phyloP scores from a whole-genome alignment of 2,329 filamentous ascomycete species.

The Allantophomopsis lycopodina region DNA sequence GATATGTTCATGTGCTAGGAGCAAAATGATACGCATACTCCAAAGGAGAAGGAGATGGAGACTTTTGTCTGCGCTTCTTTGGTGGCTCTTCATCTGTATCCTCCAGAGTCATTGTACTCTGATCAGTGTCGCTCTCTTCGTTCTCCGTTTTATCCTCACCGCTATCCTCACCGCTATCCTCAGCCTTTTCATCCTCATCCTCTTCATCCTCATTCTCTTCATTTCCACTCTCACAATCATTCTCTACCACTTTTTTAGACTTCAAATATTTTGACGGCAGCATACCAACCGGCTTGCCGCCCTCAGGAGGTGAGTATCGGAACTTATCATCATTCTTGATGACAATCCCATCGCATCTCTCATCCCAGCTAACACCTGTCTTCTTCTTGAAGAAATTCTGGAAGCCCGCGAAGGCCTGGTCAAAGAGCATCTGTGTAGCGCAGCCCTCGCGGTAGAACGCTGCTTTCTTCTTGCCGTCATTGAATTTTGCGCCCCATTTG shows the following conservation, averaged over 20 bases:
- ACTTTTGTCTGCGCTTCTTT: too few species aligned
- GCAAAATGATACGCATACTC: too few species aligned
- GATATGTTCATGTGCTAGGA: too few species aligned
- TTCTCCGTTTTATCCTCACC: not conserved
- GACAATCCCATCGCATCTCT: slow-evolving; percentile 21
- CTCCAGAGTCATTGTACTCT: too few species aligned
- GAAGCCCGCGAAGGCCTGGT: slow-evolving; percentile 34
- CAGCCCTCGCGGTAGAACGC: slow-evolving; percentile 21
- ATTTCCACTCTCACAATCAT: not conserved
- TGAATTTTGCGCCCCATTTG: slow-evolving; percentile 38
- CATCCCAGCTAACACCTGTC: slow-evolving; percentile 45
- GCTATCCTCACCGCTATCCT: not conserved
- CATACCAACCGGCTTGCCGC: not conserved
- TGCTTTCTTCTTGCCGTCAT: slow-evolving; percentile 15
- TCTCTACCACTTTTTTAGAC: not conserved
- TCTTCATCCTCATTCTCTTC: not conserved
- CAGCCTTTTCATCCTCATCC: not conserved
- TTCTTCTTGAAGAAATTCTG: slow-evolving; percentile 40
- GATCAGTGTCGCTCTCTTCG: not conserved
- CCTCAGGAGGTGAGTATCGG: not conserved
- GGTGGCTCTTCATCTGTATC: too few species aligned
- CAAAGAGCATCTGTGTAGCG: slow-evolving; percentile 25
- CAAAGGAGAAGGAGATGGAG: too few species aligned
- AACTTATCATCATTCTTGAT: not conserved
- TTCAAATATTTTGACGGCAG: not conserved